These are phyloP conservation scores for Paecilomyces niveus DNA, from an alignment of 2,329 filamentous ascomycete species.

Conservation along the genomic window DNA sequence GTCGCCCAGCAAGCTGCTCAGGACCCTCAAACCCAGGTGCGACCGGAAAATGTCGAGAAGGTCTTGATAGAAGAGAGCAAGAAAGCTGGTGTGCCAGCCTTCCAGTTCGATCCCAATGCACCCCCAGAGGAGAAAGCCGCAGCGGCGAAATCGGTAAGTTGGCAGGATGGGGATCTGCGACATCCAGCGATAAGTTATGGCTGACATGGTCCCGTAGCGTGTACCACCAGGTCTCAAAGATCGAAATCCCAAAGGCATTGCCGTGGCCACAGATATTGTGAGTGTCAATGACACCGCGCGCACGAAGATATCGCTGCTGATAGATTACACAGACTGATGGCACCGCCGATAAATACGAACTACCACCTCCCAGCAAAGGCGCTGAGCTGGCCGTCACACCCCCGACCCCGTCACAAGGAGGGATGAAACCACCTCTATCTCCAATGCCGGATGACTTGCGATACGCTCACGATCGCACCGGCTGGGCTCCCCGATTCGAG, in stretches of 20 bases:
- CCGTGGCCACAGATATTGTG: constrained; percentile 67
- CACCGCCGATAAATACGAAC: constrained; percentile 61
- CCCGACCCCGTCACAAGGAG: constrained; percentile 44
- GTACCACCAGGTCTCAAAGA: constrained; percentile 59
- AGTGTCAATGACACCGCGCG: constrained; percentile 11
- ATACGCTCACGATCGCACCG: constrained; percentile 57
- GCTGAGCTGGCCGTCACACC: constrained; percentile 44
- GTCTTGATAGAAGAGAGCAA: constrained; percentile 69
- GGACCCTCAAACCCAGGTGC: constrained; percentile 61
- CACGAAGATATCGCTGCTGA: constrained; percentile 1
- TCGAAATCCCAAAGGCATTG: constrained; percentile 29
- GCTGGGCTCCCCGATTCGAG: constrained; percentile 85
- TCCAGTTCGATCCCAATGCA: constrained; percentile 81
- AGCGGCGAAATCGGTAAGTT: constrained; percentile 66
- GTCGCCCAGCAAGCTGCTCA: constrained; percentile 49
- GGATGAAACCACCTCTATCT: constrained; percentile 42
- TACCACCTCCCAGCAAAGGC: constrained; percentile 65
- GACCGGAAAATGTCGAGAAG: constrained; percentile 64
- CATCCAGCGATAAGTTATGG: constrained; percentile 6
- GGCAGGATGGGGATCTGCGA: not conserved
- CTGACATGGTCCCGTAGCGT: constrained; percentile 37
- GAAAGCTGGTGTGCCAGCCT: constrained; percentile 71
- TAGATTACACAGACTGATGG: constrained; percentile 53
- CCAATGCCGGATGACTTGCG: constrained; percentile 49
- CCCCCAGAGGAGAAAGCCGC: constrained; percentile 75